Conservation (phyloP, 352 stramenopile genomes). For the Paralagenidium karlingii region DNA sequence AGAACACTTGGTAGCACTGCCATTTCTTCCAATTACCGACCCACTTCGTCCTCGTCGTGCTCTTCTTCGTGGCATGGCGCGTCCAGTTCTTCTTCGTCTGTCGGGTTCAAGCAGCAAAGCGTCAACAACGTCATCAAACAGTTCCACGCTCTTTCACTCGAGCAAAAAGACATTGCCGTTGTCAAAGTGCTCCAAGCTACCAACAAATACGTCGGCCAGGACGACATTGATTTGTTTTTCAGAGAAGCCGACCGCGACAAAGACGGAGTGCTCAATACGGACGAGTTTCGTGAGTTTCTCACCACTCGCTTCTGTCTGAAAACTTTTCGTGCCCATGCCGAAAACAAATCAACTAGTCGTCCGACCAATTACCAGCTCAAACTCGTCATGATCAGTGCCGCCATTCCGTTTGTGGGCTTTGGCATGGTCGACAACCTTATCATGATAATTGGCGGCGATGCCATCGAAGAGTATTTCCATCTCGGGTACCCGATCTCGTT, state of each 20-base stretch:
- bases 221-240: constrained; percentile 59
- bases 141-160: constrained; percentile 45
- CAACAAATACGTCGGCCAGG: constrained; percentile 12
- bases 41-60: too few relatives aligned
- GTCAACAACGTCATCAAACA: constrained; percentile 46
- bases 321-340: constrained; percentile 15
- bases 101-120: too few relatives aligned
- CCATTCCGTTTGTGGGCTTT: constrained; percentile 76
- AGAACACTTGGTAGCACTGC: too few relatives aligned
- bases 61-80: constrained; percentile 8
- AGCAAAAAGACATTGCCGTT: constrained; percentile 36
- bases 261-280: constrained; percentile 42
- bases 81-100: neutral
- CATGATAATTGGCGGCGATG: constrained; percentile 84
- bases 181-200: constrained; percentile 31
- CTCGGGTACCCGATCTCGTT: constrained; percentile 92
- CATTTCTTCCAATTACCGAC: too few relatives aligned
- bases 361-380: constrained; percentile 53
- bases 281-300: constrained; percentile 55
- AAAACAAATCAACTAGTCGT: constrained; percentile 16
- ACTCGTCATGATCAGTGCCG: constrained; percentile 64
- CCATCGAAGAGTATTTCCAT: constrained; percentile 91
- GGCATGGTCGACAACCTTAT: constrained; percentile 81
- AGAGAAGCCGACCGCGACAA: constrained; percentile 54
- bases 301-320: constrained; percentile 54